Conservation (phyloP, 1,284 basidiomycete species). For the Rhodotorula sp. region DNA sequence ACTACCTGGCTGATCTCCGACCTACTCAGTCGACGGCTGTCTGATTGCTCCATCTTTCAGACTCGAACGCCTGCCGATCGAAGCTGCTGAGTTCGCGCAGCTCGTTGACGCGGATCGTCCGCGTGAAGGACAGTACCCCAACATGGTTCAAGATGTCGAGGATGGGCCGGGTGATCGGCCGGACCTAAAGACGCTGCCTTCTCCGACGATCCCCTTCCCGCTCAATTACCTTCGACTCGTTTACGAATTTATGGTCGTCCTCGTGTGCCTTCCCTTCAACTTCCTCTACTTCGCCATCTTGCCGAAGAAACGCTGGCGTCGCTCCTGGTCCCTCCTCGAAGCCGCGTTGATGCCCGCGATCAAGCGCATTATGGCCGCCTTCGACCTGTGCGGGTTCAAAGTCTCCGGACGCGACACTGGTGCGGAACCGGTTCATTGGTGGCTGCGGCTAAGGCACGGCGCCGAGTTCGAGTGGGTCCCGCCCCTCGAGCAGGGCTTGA, state of each 20-base stretch:
- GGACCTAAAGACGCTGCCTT: background rate
- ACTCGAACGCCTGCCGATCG: too few relatives aligned
- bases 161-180: background rate
- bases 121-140: background rate
- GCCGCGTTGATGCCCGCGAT: constrained; percentile 4
- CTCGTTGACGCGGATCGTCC: too few relatives aligned
- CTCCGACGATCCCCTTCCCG: background rate
- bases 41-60: too few relatives aligned
- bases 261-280: constrained; percentile 14
- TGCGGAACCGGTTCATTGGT: background rate
- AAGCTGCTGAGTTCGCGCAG: too few relatives aligned
- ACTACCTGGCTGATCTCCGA: too few relatives aligned
- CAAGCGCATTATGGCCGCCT: constrained; percentile 12
- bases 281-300: constrained; percentile 7
- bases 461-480: constrained; percentile 26
- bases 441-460: background rate
- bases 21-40: too few relatives aligned
- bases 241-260: constrained; percentile 1
- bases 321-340: constrained; percentile 15
- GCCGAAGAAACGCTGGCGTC: constrained; percentile 15
- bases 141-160: background rate
- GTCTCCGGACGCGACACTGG: constrained; percentile 2
- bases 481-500: background rate
- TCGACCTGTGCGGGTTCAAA: constrained; percentile 22
- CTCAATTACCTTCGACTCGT: constrained; percentile 2